phyloP scores from a whole-genome alignment of 306 rosid genomes.

The Trifolium fragiferum region DNA sequence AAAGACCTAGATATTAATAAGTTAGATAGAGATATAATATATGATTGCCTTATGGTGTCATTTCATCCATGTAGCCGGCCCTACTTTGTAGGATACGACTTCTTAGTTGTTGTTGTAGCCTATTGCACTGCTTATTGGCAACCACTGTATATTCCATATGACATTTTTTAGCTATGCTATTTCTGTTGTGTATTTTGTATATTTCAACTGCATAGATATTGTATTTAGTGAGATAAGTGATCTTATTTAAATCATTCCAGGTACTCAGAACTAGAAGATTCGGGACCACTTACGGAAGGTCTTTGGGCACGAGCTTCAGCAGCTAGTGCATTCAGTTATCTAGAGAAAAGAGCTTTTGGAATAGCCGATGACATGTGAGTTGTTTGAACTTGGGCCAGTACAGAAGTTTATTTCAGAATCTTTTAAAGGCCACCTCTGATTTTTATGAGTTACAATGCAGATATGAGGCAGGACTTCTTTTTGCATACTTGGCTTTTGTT shows the following conservation, averaged over 20 bases:
- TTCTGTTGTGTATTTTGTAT: background rate
- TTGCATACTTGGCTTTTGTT: slow-evolving; percentile 86
- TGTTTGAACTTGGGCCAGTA: slow-evolving; percentile 39
- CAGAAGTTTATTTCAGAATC: slow-evolving; percentile 38
- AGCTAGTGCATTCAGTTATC: slow-evolving; percentile 74
- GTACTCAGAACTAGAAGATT: slow-evolving; percentile 60
- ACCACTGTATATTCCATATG: slow-evolving; percentile 3
- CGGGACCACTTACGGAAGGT: slow-evolving; percentile 70
- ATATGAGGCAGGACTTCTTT: slow-evolving; percentile 93
- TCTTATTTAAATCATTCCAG: slow-evolving; percentile 49
- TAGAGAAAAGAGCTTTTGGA: slow-evolving; percentile 95
- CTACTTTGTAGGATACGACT: background rate
- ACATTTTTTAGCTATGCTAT: background rate
- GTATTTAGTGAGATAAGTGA: background rate
- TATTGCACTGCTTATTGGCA: slow-evolving; percentile 17
- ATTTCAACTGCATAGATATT: slow-evolving; percentile 10
- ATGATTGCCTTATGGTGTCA: background rate
- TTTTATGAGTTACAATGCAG: slow-evolving; percentile 52
- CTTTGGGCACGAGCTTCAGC: slow-evolving; percentile 87
- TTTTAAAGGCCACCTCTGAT: slow-evolving; percentile 26
- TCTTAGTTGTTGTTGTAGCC: background rate
- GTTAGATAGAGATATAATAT: background rate
- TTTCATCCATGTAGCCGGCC: background rate
- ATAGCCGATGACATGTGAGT: slow-evolving; percentile 93
- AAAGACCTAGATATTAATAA: background rate